Evolutionary conservation across 129 eudicot species (phyloP).

Genomic region (Glebionis coronaria): DNA sequence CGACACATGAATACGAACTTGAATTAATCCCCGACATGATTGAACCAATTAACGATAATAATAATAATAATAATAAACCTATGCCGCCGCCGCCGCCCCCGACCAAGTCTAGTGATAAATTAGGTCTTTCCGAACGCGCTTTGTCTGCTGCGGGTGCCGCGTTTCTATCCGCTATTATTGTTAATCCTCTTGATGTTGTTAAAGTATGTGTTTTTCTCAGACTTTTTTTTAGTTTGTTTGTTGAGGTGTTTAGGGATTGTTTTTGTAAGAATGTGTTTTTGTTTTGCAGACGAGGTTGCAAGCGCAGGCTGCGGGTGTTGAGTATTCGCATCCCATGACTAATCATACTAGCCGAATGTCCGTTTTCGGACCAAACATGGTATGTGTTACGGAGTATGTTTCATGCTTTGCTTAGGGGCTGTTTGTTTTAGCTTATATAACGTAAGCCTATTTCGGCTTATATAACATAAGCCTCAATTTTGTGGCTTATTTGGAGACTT

Average conservation of each 20-base stretch:
- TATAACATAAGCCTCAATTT: too few species aligned
- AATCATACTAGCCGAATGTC: slow-evolving; percentile 83
- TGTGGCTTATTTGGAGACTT: too few species aligned
- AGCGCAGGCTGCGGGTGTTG: slow-evolving; percentile 97
- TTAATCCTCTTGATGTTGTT: slow-evolving; percentile 94
- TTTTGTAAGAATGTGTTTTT: background rate
- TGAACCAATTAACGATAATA: slow-evolving; percentile 33
- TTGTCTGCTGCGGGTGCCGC: slow-evolving; percentile 98
- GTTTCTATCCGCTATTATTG: slow-evolving; percentile 82
- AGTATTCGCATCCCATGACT: slow-evolving; percentile 83
- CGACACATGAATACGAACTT: slow-evolving; percentile 26
- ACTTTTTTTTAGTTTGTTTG: background rate
- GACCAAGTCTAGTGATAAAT: slow-evolving; percentile 27
- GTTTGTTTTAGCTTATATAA: too few species aligned
- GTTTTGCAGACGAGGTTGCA: slow-evolving; percentile 88
- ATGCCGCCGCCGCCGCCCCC: slow-evolving; percentile 17
- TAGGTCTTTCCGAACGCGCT: slow-evolving; percentile 61
- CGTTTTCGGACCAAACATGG: slow-evolving; percentile 92
- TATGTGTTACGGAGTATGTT: slow-evolving; percentile 31
- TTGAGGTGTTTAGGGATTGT: background rate
- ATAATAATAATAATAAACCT: slow-evolving; percentile 20
- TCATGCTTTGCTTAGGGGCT: too few species aligned
- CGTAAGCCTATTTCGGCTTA: too few species aligned
- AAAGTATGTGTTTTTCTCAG: slow-evolving; percentile 40
- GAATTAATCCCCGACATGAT: slow-evolving; percentile 40